phyloP scores from a whole-genome alignment of 1,139 yeast species.

The Sugiyamaella xylanicola region DNA sequence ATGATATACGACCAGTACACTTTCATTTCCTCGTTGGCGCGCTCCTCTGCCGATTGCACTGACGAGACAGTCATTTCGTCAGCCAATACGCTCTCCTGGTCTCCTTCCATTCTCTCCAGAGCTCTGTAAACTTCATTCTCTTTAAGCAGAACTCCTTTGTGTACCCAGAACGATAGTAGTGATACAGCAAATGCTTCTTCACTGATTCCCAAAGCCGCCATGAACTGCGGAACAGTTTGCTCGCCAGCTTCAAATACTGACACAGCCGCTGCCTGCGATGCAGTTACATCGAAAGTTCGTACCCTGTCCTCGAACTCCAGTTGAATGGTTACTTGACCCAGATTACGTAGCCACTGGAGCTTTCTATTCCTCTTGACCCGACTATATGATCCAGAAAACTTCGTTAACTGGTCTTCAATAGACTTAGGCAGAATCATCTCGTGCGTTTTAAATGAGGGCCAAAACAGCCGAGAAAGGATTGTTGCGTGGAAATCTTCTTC shows the following conservation, averaged over 20 bases:
- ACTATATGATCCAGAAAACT: conserved; percentile 51
- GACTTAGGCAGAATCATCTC: conserved; percentile 51
- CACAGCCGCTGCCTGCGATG: conserved; percentile 71
- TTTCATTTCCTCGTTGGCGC: conserved; percentile 44
- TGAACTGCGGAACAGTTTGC: conserved; percentile 26
- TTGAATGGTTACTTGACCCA: conserved; percentile 65
- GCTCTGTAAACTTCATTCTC: conserved; percentile 35
- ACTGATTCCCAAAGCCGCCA: conserved; percentile 32
- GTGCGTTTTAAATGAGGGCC: conserved; percentile 54
- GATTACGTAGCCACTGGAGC: conserved; percentile 57
- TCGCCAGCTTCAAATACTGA: conserved; percentile 50
- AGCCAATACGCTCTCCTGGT: neutral
- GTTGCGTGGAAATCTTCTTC: conserved; percentile 36
- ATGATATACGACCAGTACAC: conserved; percentile 53
- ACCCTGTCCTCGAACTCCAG: conserved; percentile 54
- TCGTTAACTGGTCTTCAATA: conserved; percentile 47
- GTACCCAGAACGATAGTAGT: conserved; percentile 55
- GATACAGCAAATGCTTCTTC: conserved; percentile 30
- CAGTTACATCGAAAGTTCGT: conserved; percentile 54
- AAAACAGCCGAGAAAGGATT: conserved; percentile 46
- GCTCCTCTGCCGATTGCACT: conserved; percentile 37
- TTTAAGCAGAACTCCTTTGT: conserved; percentile 48
- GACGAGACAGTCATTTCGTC: conserved; percentile 30
- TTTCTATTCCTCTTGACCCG: conserved; percentile 57
- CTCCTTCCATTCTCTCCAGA: conserved; percentile 32